These are phyloP conservation scores for Talaromyces stipitatus DNA, from an alignment of 495 filamentous ascomycete genomes.

Conservation along the genomic window DNA sequence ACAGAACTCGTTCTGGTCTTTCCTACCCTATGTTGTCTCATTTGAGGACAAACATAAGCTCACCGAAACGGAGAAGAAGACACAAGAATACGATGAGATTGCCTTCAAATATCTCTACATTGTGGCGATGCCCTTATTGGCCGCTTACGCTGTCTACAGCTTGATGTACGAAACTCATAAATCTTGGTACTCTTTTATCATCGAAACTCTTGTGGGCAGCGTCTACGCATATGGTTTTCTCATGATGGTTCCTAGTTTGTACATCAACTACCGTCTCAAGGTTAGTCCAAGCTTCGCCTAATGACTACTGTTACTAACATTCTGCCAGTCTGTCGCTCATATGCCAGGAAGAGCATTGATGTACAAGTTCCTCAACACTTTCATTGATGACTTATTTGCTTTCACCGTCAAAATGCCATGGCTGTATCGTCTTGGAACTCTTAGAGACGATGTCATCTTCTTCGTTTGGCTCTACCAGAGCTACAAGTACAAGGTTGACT, in stretches of 20 bases:
- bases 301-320: constrained; percentile 11
- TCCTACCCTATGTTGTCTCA: constrained; percentile 73
- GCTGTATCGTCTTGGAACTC: constrained; percentile 86
- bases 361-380: constrained; percentile 87
- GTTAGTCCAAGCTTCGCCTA: constrained; percentile 18
- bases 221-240: constrained; percentile 98
- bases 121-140: constrained; percentile 76
- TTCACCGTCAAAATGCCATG: constrained; percentile 99
- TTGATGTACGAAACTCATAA: constrained; percentile 93
- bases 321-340: constrained; percentile 69
- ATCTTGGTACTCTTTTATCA: constrained; percentile 93
- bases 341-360: constrained; percentile 95
- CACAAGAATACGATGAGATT: constrained; percentile 95
- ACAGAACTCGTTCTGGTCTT: constrained; percentile 54
- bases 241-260: constrained; percentile 97
- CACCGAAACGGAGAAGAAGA: constrained; percentile 91
- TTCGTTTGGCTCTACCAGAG: constrained; percentile 97
- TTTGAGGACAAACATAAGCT: constrained; percentile 98
- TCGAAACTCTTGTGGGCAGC: constrained; percentile 85
- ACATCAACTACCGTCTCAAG: constrained; percentile 98
- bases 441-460: constrained; percentile 95
- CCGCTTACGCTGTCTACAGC: constrained; percentile 85
- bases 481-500: constrained; percentile 89
- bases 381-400: constrained; percentile 84
- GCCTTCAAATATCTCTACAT: constrained; percentile 96